These are phyloP conservation scores for Melanopsichium pennsylvanicum DNA, from an alignment of 1,284 basidiomycete genomes.

Conservation along the genomic window DNA sequence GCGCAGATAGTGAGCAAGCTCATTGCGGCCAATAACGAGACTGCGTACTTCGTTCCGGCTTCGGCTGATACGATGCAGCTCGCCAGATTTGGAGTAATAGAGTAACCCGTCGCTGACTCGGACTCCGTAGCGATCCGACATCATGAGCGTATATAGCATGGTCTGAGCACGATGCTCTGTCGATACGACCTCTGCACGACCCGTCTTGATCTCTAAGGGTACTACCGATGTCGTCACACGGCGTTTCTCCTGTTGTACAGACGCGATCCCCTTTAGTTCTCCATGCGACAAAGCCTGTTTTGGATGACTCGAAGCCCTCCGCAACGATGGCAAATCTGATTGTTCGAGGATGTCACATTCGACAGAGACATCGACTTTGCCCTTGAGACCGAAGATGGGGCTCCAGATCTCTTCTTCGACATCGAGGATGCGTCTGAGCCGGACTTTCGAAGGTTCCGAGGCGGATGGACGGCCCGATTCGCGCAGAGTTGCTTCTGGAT, in stretches of 20 bases:
- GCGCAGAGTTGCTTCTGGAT: slow-evolving; percentile 32
- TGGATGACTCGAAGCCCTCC: background rate
- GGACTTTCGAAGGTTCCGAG: slow-evolving; percentile 13
- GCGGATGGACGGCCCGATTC: slow-evolving; percentile 10
- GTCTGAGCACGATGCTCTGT: slow-evolving; percentile 93
- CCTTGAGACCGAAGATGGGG: slow-evolving; percentile 91
- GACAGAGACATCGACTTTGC: slow-evolving; percentile 91
- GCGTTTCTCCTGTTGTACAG: background rate
- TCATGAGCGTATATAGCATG: slow-evolving; percentile 92
- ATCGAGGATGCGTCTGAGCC: slow-evolving; percentile 68
- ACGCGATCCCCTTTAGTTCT: background rate
- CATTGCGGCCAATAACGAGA: slow-evolving; percentile 82
- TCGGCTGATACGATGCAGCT: slow-evolving; percentile 81
- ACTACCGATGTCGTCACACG: slow-evolving; percentile 68
- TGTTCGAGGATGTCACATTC: slow-evolving; percentile 66
- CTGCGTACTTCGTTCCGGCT: slow-evolving; percentile 82
- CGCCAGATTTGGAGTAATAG: slow-evolving; percentile 90
- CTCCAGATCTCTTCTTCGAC: slow-evolving; percentile 98
- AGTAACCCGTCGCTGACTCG: slow-evolving; percentile 76
- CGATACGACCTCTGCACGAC: slow-evolving; percentile 74
- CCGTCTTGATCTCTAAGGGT: slow-evolving; percentile 95
- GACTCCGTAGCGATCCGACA: slow-evolving; percentile 83
- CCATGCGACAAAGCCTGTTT: slow-evolving; percentile 19
- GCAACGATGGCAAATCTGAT: slow-evolving; percentile 41
- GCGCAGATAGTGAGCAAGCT: slow-evolving; percentile 78